Conservation (phyloP, 345 rosid species). For the Erysimum cheiranthoides region DNA sequence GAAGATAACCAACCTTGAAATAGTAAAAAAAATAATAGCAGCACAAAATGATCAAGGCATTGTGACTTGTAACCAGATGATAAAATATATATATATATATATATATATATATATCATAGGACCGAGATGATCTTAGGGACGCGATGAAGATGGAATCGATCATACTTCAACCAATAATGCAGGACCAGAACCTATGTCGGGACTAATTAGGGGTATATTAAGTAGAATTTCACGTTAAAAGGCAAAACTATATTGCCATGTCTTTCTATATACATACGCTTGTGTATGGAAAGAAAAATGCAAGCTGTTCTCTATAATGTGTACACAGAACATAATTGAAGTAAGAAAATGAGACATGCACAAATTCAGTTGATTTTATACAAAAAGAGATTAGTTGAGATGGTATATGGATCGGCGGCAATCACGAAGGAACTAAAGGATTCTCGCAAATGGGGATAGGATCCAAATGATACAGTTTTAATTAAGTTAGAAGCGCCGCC, state of each 20-base stretch:
- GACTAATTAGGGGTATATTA: not conserved
- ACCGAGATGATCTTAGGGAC: too few species aligned
- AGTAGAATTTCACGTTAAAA: not conserved
- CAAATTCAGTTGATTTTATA: not conserved
- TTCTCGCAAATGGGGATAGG: slow-evolving; percentile 34
- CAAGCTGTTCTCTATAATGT: not conserved
- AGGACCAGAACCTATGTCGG: not conserved
- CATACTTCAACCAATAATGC: not conserved
- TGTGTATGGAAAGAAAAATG: not conserved
- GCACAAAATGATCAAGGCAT: not conserved
- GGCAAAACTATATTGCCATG: not conserved
- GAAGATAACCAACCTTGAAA: not conserved
- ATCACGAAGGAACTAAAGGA: slow-evolving; percentile 37
- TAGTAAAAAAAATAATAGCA: too few species aligned
- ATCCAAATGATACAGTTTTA: slow-evolving; percentile 32
- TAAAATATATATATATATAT: too few species aligned
- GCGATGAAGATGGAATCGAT: not conserved
- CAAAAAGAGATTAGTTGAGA: not conserved
- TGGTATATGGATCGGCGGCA: slow-evolving; percentile 30
- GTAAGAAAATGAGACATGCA: not conserved
- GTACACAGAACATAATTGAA: not conserved
- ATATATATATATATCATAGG: too few species aligned
- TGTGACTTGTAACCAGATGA: not conserved
- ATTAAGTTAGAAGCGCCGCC: slow-evolving; percentile 49
- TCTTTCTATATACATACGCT: not conserved